Evolutionary conservation across 2,329 filamentous ascomycete species (phyloP).

Genomic region (Pseudogymnoascus sp.): DNA sequence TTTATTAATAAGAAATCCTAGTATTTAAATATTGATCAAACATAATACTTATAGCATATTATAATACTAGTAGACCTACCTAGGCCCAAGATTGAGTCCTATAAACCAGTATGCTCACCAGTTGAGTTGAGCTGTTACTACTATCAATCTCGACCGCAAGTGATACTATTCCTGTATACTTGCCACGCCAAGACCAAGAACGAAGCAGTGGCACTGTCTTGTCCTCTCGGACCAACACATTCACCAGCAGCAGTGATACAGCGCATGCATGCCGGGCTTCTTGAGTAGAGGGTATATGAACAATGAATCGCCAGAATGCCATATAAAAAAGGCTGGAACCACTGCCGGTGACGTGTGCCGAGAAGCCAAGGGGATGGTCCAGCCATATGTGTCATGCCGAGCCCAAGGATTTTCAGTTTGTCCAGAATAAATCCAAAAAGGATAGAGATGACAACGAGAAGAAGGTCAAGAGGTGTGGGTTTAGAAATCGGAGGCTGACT

Average conservation of each 20-base stretch:
- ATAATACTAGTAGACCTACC: too few species aligned
- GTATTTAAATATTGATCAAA: too few species aligned
- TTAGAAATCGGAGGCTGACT: not conserved
- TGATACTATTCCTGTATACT: not conserved
- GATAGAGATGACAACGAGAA: not conserved
- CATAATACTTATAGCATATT: too few species aligned
- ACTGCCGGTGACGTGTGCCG: not conserved
- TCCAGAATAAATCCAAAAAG: not conserved
- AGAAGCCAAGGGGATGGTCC: not conserved
- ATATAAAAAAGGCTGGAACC: not conserved
- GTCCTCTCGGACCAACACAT: not conserved
- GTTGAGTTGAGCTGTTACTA: too few species aligned
- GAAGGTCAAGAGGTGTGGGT: not conserved
- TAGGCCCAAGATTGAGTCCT: too few species aligned
- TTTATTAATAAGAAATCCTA: too few species aligned
- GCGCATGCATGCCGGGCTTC: not conserved
- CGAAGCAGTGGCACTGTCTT: not conserved
- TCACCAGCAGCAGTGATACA: not conserved
- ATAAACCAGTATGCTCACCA: too few species aligned
- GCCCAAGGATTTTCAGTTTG: not conserved
- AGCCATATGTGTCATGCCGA: constrained; percentile 8
- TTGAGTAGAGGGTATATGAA: not conserved
- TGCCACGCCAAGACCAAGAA: not conserved
- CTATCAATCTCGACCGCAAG: too few species aligned
- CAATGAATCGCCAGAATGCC: not conserved